Evolutionary conservation across 192 early-diverging fungal species (phyloP).

Genomic region (Entomortierella chlamydospora): DNA sequence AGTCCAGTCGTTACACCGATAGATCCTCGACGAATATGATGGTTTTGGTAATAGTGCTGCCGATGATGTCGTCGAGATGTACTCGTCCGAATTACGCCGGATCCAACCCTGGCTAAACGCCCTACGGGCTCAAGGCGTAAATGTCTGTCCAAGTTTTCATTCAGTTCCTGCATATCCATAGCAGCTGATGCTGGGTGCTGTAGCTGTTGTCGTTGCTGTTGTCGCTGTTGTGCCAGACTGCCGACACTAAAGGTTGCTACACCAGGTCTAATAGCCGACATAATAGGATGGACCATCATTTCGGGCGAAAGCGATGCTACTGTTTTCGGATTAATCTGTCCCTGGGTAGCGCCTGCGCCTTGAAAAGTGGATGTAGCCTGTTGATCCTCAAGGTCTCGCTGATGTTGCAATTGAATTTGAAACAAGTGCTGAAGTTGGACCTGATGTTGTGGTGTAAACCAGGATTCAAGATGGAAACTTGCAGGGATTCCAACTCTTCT

Average conservation of each 20-base stretch:
- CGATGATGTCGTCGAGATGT: constrained; percentile 1
- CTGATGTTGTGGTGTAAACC: constrained; percentile 49
- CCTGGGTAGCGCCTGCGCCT: not conserved
- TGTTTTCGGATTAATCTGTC: not conserved
- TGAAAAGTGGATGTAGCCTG: not conserved
- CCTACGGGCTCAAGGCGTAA: not conserved
- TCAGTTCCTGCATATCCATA: constrained; percentile 1
- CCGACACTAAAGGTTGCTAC: constrained; percentile 10
- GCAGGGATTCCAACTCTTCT: constrained; percentile 18
- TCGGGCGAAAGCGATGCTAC: constrained; percentile 7
- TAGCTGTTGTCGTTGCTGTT: not conserved
- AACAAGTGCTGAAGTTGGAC: constrained; percentile 32
- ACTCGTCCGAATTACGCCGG: not conserved
- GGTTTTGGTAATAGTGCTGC: not conserved
- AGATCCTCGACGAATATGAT: constrained; percentile 4
- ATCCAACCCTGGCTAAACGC: not conserved
- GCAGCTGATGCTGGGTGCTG: not conserved
- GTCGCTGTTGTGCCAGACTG: not conserved
- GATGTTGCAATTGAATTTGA: constrained; percentile 34
- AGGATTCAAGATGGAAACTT: constrained; percentile 13
- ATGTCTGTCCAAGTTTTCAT: not conserved
- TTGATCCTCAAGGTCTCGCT: constrained; percentile 8
- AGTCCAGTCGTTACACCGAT: not conserved
- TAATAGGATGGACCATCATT: constrained; percentile 34
- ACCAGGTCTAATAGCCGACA: constrained; percentile 19